Base-by-base conservation (phyloP, 2,329 filamentous ascomycete genomes). In the Curvularia verruculosa region DNA sequence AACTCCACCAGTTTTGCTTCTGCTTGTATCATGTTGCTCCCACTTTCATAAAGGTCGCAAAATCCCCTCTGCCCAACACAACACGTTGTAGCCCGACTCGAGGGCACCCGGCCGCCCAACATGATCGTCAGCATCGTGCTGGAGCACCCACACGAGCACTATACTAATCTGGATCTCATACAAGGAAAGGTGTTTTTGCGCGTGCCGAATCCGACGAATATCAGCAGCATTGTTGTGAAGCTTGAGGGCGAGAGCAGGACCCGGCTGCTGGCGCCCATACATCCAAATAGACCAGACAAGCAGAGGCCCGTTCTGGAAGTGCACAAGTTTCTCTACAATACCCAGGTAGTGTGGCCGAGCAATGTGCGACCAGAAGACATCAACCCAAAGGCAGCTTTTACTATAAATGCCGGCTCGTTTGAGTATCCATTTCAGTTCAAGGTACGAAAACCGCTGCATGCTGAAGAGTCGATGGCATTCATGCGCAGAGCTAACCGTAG, bases 391-490 rank as follows among this genome's bases (percentile, higher is more conserved):
- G 70, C 74, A 15, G 78, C 83, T 29, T 88, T 83, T 64, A 84
- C 87, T 0, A 77, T 93, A 29, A 83, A 87, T 54, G 81, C 87
- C 0, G 91, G 91, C 53, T 83, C 87, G 66, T 89, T 93, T 74
- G 84, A 88, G 66, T 95, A 92, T 68, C 86, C 88, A 1, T 95
- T 94, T 79, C 81, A 82, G 44, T 92, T 95, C 80, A 91, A 91
- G 79, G 81, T 93, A 29, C 83, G 87, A 43, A n/a, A 15, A 13
- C 18, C 9, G 43, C 4, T 8, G 26, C 24, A 18, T 21, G 5
- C 21, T 24, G 21, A 43, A 5, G 40, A 24, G 2, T 6, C 2
- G 8, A 43, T 9, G 13, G 15, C n/a, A 21, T 12, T 7, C 21
- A 9, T 13, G 7, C 36, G 3, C 34, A 36, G 15, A 21, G 34